Evolutionary conservation across 2,329 filamentous ascomycete species (phyloP).

Genomic region (Hortaea sp.): DNA sequence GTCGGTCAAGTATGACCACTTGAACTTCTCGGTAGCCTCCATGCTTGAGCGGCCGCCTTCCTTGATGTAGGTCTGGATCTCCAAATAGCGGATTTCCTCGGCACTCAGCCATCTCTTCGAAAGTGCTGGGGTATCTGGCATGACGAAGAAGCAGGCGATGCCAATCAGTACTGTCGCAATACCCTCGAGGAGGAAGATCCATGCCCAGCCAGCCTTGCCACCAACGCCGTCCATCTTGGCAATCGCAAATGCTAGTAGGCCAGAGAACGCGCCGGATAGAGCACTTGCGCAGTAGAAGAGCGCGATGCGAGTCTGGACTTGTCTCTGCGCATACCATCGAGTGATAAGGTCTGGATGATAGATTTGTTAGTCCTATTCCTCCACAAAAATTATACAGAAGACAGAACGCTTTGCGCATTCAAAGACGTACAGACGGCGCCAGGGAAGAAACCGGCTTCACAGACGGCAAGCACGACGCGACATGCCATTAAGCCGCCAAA

Average conservation of each 20-base stretch:
- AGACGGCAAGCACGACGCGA: conserved; percentile 16
- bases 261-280: conserved; percentile 34
- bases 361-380: too few species aligned
- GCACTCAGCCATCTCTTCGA: conserved; percentile 7
- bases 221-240: conserved; percentile 38
- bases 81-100: background rate
- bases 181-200: conserved; percentile 23
- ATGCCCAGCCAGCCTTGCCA: conserved; percentile 30
- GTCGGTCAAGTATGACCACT: conserved; percentile 61
- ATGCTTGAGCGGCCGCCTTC: conserved; percentile 33
- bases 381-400: too few species aligned
- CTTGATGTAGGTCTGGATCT: too few species aligned
- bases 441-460: conserved; percentile 18
- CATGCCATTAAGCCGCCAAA: conserved; percentile 16
- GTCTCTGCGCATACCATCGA: background rate
- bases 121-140: conserved; percentile 72
- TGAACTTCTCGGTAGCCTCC: conserved; percentile 65
- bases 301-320: background rate
- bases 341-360: background rate
- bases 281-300: conserved; percentile 38
- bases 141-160: conserved; percentile 61
- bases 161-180: conserved; percentile 49
- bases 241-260: conserved; percentile 27
- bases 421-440: background rate
- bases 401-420: too few species aligned